Percentiles rank a stretch among this genome's conserved stretches.
Evolutionary conservation across 306 rosid species (phyloP).

Genomic region (Rosa lucieae): DNA sequence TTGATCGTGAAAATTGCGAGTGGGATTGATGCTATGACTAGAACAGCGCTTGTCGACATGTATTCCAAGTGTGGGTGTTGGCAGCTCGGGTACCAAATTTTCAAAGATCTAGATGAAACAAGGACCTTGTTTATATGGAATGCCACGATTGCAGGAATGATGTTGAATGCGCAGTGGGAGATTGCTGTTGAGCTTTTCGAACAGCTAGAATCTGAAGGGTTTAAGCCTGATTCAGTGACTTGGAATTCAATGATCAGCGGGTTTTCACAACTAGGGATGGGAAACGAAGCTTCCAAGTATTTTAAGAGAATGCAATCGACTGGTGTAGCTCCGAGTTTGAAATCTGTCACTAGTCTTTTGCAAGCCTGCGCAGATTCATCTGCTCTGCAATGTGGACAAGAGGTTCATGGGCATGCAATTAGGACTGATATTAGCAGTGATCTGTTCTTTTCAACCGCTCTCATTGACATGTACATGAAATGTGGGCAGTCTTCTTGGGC

Average conservation of each 20-base stretch:
- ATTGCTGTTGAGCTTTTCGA: constrained; percentile 49
- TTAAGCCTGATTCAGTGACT: constrained; percentile 65
- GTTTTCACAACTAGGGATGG: constrained; percentile 50
- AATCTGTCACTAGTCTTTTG: constrained; percentile 59
- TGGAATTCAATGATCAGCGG: constrained; percentile 77
- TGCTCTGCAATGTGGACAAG: constrained; percentile 53
- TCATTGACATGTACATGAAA: constrained; percentile 74
- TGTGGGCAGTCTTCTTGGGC: constrained; percentile 58
- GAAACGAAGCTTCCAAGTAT: constrained; percentile 49
- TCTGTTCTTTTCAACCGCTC: constrained; percentile 57
- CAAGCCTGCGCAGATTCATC: constrained; percentile 55
- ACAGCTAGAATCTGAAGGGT: constrained; percentile 40
- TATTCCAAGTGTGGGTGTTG: constrained; percentile 72
- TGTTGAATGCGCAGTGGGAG: constrained; percentile 52
- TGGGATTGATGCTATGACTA: constrained; percentile 40
- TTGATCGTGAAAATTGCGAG: constrained; percentile 37
- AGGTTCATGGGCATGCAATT: constrained; percentile 55
- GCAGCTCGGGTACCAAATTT: constrained; percentile 43
- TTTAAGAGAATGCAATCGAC: constrained; percentile 56
- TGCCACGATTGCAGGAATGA: constrained; percentile 66
- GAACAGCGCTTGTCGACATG: constrained; percentile 65
- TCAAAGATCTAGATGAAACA: constrained; percentile 28
- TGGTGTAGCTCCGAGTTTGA: constrained; percentile 47
- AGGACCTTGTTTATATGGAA: constrained; percentile 69
- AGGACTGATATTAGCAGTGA: constrained; percentile 41